Conservation (phyloP, 163 green algal genomes). For the Chlorella variabilis region DNA sequence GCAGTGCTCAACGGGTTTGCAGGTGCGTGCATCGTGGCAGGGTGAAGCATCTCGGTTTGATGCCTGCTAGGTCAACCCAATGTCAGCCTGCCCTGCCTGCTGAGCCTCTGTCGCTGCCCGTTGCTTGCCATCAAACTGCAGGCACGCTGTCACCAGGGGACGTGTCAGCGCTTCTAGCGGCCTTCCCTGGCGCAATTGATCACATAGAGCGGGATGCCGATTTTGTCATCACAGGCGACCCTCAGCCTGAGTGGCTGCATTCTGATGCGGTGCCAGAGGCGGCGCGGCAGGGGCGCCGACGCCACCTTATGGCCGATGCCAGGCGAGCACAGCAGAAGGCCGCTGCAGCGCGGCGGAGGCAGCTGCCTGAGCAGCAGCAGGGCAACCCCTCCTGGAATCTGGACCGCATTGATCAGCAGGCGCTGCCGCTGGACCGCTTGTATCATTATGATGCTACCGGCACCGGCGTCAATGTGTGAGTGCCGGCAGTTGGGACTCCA, state of each 20-base stretch:
- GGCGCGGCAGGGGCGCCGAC: background rate
- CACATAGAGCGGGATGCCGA: slow-evolving; percentile 11
- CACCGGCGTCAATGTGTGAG: slow-evolving; percentile 67
- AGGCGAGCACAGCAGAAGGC: background rate
- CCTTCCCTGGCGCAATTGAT: slow-evolving; percentile 4
- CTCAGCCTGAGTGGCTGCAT: slow-evolving; percentile 14
- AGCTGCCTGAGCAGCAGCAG: slow-evolving; percentile 14
- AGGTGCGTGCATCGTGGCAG: background rate
- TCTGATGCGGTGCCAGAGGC: background rate
- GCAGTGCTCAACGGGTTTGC: slow-evolving; percentile 23
- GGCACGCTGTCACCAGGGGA: background rate
- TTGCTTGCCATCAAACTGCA: background rate
- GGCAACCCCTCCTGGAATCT: slow-evolving; percentile 67
- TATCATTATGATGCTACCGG: slow-evolving; percentile 51
- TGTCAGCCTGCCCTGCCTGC: too few relatives aligned
- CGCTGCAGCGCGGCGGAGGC: background rate
- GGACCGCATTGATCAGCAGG: slow-evolving; percentile 58
- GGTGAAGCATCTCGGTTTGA: background rate
- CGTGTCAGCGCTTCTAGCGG: background rate
- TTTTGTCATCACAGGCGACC: slow-evolving; percentile 16
- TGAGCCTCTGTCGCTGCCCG: too few relatives aligned
- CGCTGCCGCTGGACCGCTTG: slow-evolving; percentile 41
- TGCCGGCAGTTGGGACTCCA: background rate
- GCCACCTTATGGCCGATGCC: slow-evolving; percentile 5
- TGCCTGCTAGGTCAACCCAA: too few relatives aligned